Percentiles rank a stretch among this genome's conserved stretches.
These are phyloP conservation scores for Byssoonygena ceratinophila DNA, from an alignment of 2,329 filamentous ascomycete species.

Conservation along the genomic window DNA sequence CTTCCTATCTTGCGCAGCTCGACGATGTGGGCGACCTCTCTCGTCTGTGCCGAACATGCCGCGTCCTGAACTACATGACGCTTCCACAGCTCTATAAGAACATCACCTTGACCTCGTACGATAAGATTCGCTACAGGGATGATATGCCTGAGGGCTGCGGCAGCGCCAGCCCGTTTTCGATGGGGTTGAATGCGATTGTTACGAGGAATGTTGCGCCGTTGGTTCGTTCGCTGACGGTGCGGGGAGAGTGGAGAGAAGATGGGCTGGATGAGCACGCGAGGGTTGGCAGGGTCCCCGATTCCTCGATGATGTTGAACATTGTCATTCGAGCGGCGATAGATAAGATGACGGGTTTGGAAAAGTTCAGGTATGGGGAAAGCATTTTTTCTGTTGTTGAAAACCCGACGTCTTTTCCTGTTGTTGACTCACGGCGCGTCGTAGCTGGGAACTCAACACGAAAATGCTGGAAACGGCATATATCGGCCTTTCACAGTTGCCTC, in stretches of 20 bases:
- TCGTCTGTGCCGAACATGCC: conserved; percentile 49
- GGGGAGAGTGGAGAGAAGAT: conserved; percentile 49
- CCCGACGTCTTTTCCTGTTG: not conserved
- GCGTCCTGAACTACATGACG: conserved; percentile 55
- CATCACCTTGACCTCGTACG: conserved; percentile 48
- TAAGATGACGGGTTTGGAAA: conserved; percentile 46
- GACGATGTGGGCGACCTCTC: conserved; percentile 50
- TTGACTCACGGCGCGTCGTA: conserved; percentile 18
- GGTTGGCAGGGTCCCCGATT: conserved; percentile 51
- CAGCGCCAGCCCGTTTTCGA: conserved; percentile 52
- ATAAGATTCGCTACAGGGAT: conserved; percentile 48
- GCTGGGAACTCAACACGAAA: conserved; percentile 53
- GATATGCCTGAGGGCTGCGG: conserved; percentile 51
- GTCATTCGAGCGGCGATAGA: conserved; percentile 49
- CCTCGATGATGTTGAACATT: conserved; percentile 53
- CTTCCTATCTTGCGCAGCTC: conserved; percentile 34
- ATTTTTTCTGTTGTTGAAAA: not conserved
- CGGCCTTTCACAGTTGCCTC: conserved; percentile 42
- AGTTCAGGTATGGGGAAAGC: conserved; percentile 38
- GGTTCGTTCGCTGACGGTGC: conserved; percentile 43
- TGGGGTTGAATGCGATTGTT: conserved; percentile 53
- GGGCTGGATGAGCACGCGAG: conserved; percentile 49
- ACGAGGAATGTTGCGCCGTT: conserved; percentile 45
- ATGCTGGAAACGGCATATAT: conserved; percentile 49
- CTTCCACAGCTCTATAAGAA: conserved; percentile 50